Percentiles rank a stretch among this genome's conserved stretches.
These are phyloP conservation scores for Fusarium nurragi DNA, from an alignment of 2,329 filamentous ascomycete species.

Conservation along the genomic window DNA sequence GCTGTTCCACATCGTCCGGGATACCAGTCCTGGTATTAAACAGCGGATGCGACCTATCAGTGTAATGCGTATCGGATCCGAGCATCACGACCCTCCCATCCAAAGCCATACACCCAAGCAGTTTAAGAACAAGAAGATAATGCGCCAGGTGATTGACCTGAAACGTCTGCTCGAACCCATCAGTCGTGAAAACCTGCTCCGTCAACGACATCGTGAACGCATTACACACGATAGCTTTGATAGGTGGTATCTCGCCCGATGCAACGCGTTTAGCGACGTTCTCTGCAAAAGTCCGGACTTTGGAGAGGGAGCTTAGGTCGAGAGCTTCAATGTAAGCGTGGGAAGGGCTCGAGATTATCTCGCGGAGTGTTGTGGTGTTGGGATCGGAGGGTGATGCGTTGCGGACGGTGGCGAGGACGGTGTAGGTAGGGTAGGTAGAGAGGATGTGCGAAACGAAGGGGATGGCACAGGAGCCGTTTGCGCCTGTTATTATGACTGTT, in stretches of 20 bases:
- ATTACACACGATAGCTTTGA: slow-evolving; percentile 37
- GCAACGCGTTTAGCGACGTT: neutral
- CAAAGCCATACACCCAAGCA: slow-evolving; percentile 25
- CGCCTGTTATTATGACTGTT: slow-evolving; percentile 51
- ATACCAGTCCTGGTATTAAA: slow-evolving; percentile 20
- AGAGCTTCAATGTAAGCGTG: slow-evolving; percentile 22
- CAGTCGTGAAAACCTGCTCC: slow-evolving; percentile 13
- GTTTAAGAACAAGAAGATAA: slow-evolving; percentile 35
- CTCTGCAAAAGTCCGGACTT: slow-evolving; percentile 16
- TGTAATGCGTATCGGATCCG: slow-evolving; percentile 25
- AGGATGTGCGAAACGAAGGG: slow-evolving; percentile 29
- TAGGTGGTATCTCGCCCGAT: slow-evolving; percentile 9
- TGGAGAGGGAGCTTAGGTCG: slow-evolving; percentile 19
- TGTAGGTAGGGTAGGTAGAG: slow-evolving; percentile 29
- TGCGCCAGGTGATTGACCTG: slow-evolving; percentile 37
- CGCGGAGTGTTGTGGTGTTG: slow-evolving; percentile 45
- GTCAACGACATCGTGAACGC: slow-evolving; percentile 29
- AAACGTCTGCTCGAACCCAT: slow-evolving; percentile 33
- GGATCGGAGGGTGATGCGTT: slow-evolving; percentile 43
- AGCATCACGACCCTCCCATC: slow-evolving; percentile 30
- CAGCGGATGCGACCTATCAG: slow-evolving; percentile 22
- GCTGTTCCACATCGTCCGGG: slow-evolving; percentile 4
- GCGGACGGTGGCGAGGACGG: slow-evolving; percentile 48
- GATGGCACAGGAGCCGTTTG: slow-evolving; percentile 49
- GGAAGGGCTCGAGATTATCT: slow-evolving; percentile 21